These are phyloP conservation scores for Tulasnella calospora DNA, from an alignment of 768 basidiomycete genomes.

Conservation along the genomic window DNA sequence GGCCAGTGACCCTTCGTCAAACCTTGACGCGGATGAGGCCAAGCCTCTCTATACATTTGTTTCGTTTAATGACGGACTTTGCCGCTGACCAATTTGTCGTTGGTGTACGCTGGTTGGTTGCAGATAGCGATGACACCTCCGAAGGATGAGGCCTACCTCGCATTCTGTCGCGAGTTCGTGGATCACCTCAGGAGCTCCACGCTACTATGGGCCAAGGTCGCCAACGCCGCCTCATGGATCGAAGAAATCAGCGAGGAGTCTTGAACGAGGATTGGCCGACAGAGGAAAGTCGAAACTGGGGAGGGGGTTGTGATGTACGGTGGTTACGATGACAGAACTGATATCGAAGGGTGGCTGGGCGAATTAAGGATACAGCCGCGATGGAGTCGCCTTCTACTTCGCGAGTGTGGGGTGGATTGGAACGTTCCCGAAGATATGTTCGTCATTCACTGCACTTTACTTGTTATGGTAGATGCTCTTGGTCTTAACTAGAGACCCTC, in stretches of 20 bases:
- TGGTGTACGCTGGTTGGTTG: neutral
- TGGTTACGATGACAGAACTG: neutral
- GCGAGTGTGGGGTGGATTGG: neutral
- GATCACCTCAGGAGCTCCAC: constrained; percentile 23
- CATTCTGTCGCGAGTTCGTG: constrained; percentile 20
- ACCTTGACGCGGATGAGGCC: constrained; percentile 8
- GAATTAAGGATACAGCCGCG: neutral
- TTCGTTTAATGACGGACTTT: constrained; percentile 8
- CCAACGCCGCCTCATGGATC: constrained; percentile 23
- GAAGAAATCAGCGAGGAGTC: constrained; percentile 7
- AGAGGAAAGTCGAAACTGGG: neutral
- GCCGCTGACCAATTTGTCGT: constrained; percentile 3
- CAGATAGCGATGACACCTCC: constrained; percentile 1
- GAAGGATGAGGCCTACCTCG: constrained; percentile 9
- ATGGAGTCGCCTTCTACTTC: neutral
- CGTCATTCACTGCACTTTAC: neutral
- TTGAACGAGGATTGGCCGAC: neutral
- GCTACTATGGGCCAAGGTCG: constrained; percentile 14
- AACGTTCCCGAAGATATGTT: neutral
- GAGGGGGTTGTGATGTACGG: neutral
- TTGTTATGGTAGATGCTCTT: neutral
- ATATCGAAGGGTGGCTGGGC: neutral
- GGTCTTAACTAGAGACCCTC: neutral
- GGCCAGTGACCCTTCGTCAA: neutral
- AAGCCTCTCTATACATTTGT: constrained; percentile 4